Base-by-base conservation (phyloP, 1,284 basidiomycete species). In the Puccinia hordei region DNA sequence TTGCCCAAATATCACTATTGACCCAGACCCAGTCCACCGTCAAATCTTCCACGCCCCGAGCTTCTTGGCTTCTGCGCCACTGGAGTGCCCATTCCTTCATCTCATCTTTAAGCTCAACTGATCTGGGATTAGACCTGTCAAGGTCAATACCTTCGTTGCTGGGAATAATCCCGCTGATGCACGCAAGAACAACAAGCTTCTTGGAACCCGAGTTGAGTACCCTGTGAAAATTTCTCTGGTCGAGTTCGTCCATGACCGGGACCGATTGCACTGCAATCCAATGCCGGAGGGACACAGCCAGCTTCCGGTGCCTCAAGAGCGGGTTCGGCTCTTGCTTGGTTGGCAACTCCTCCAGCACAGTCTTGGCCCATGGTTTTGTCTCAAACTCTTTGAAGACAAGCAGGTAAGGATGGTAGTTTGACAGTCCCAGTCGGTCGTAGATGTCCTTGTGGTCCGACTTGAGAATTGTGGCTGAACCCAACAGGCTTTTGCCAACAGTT, bases 51-150 rank as follows among this genome's bases (percentile, higher is more conserved):
- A 51, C 69, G 17, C 55, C 68, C 27, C 77, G 30, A 33, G 77
- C 77, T 19, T 63, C 51, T 44, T 80, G 77, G 61, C 77, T 80
- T 33, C 61, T 80, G 22, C 33, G 53, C 77, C 77, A 80, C 51
- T 80, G 77, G 27, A 51, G 53, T 9, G 77, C 77, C 77, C 77
- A 80, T 17, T 12, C 30, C 68, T 80, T 80, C 57, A 80, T 71
- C n/a, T 80, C 68, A 46, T 72, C 57, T 44, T 63, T 57, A 9
- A 80, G 27, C 27, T 71, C 24, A 10, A 55, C 41, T 12, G 51
- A 49, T 15, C 55, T 57, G 22, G 49, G 38, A 44, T 73, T 73
- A 12, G 72, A 57, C n/a, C 15, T 30, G 2, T 59, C 72, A 12
- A 71, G 46, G 17, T 71, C 13, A 46, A 71, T 71, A 3, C 68